Base-by-base conservation (phyloP, 352 stramenopile genomes). In the Phytophthora ramorum region DNA sequence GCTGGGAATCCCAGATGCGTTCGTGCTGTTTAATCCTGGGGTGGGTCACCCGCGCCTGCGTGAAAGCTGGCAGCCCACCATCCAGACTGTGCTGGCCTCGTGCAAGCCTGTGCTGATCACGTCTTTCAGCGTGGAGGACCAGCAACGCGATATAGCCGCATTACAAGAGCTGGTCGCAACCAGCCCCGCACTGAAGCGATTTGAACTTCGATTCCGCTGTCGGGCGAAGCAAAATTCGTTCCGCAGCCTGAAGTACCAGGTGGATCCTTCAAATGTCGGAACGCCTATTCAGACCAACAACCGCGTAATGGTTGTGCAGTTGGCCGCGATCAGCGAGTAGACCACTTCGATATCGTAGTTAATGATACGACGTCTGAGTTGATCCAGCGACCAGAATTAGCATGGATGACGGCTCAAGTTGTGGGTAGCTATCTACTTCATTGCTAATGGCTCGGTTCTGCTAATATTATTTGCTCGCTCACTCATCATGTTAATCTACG, bases 11-110 rank as follows among this genome's bases (percentile, higher is more conserved):
- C 78, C 83, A 4, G 68, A 91, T 28, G 81, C 79, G 1, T 89
- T 89, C 38, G 83, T 87, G 65, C 62, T 93, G 16, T 93, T 89
- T 66, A 93, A 93, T 37, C 83, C 83, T 9, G 85, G 85, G 12
- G 62, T 93, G 12, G 85, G 83, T 6, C 85, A 93, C 56, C 72
- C 78, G 4, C 57, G 60, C 28, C 56, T 93, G 14, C 60, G 66
- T 37, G 58, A 69, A 16, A 81, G 66, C 22, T 93, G 85, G 85
- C 54, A 65, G 10, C 81, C 78, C 13, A 92, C 81, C n/a, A 50
- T 93, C 9, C 48, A 73, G 43, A 26, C 59, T n/a, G 54, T 91
- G 17, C 53, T 93, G 2, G 49, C 47, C 8, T 81, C 77, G 0
- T 50, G 71, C 5, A 81, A 78, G 34, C 83, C 85, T 1, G 52